Conservation (phyloP, 2,329 filamentous ascomycete species). For the Mycogone perniciosa region DNA sequence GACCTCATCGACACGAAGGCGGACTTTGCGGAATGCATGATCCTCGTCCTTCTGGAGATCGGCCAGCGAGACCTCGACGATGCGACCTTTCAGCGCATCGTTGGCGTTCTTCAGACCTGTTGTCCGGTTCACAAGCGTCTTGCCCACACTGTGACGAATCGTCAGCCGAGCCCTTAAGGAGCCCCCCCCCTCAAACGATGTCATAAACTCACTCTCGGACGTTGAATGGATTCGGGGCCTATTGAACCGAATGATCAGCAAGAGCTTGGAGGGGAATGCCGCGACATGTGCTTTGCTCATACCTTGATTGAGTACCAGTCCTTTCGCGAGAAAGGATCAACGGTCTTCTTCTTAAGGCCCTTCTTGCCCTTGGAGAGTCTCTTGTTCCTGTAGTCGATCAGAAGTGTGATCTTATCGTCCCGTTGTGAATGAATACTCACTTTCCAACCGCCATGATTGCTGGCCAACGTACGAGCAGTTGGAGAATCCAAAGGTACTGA, state of each 20-base stretch:
- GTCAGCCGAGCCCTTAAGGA: constrained; percentile 7
- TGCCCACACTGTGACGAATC: constrained; percentile 72
- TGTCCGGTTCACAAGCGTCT: constrained; percentile 98
- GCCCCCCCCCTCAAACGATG: neutral
- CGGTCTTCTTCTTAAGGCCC: constrained; percentile 99
- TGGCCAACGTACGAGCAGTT: constrained; percentile 40
- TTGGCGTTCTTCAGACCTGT: constrained; percentile 99
- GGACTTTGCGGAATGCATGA: constrained; percentile 99
- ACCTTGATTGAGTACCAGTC: constrained; percentile 99
- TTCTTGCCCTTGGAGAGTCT: constrained; percentile 99
- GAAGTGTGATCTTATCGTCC: constrained; percentile 9
- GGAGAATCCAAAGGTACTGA: constrained; percentile 38
- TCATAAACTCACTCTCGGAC: constrained; percentile 77
- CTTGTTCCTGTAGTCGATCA: constrained; percentile 72
- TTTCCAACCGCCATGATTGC: constrained; percentile 57
- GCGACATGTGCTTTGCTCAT: constrained; percentile 21
- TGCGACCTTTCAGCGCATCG: constrained; percentile 96
- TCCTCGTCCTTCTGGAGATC: constrained; percentile 99
- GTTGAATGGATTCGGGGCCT: constrained; percentile 94
- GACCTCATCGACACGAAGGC: constrained; percentile 96
- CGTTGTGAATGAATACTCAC: constrained; percentile 32
- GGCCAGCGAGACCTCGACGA: constrained; percentile 97
- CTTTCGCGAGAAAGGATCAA: constrained; percentile 96
- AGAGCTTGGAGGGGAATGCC: neutral
- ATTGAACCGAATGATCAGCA: neutral